phyloP scores from a whole-genome alignment of 2,329 filamentous ascomycete species.

The Botryotinia calthae region DNA sequence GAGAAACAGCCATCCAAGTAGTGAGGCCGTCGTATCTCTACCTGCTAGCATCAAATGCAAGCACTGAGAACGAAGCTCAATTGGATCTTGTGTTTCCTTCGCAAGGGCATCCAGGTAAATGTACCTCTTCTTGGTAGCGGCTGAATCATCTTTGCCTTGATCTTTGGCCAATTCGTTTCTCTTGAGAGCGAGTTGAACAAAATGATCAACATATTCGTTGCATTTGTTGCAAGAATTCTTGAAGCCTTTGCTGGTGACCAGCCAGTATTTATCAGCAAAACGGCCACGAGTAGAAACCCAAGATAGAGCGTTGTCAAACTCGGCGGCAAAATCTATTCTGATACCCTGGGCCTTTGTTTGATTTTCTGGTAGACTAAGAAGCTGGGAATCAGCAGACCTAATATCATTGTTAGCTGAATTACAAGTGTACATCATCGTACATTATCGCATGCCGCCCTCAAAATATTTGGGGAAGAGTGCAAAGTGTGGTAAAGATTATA shows the following conservation, averaged over 20 bases:
- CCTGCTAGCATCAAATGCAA: constrained; percentile 41
- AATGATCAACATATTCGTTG: constrained; percentile 49
- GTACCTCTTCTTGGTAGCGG: constrained; percentile 47
- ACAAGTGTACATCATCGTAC: neutral
- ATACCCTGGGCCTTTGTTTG: too few relatives aligned
- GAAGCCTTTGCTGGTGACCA: constrained; percentile 38
- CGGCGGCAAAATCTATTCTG: neutral
- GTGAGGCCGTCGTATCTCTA: constrained; percentile 43
- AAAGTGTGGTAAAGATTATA: constrained; percentile 35
- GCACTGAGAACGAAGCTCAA: constrained; percentile 46
- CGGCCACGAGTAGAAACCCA: neutral
- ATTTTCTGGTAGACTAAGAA: neutral
- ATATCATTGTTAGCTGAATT: neutral
- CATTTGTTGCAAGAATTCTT: constrained; percentile 29
- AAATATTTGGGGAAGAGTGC: neutral
- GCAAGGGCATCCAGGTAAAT: constrained; percentile 46
- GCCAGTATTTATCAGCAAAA: constrained; percentile 26
- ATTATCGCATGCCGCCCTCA: neutral
- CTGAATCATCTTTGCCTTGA: constrained; percentile 32
- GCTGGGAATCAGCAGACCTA: neutral
- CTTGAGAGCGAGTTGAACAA: constrained; percentile 31
- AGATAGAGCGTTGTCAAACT: constrained; percentile 7
- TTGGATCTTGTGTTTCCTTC: constrained; percentile 45
- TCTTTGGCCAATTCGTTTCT: constrained; percentile 27
- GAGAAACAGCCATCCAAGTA: constrained; percentile 40